Evolutionary conservation across 345 rosid species (phyloP), one percentile per base, ranked within the genome.

Genomic region (Hibiscus trionum): DNA sequence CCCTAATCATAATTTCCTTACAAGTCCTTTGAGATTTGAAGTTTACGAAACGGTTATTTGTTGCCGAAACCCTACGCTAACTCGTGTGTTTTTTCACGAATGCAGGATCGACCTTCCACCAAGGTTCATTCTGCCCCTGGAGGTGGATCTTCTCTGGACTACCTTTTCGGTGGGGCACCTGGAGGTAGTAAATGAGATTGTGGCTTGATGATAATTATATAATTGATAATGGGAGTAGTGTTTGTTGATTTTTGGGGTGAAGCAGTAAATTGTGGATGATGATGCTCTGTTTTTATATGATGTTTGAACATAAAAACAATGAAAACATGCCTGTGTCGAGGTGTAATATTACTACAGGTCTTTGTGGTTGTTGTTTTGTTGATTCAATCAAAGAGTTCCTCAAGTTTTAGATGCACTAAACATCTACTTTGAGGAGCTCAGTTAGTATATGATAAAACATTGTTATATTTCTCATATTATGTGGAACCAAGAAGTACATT

Each of bases 41-140:
- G 53, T 46, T 66, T 66, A 44, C 0, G 17, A 31, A 8, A 46
- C 1, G 31, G 11, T 65, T 42, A 11, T 50, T 47, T 15, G 8
- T 27, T 4, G 0, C 5, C 55, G 14, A 69, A 55, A 3, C 21
- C 17, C 11, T 29, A 0, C 5, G 3, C 7, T 11, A 69, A 53
- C 27, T 27, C 5, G 11, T 72, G 19, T 50, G 0, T 17, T 71
- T 39, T 47, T 66, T 27, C n/a, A 9, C 46, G 66, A 33, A 24
- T 67, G 66, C 82, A 83, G 86, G 84, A 83, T 67, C 86, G 86
- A 4, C 82, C 84, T 26, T 83, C 86, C 37, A 83, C 86, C 62
- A 83, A 81, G 82, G 86, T 83, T 62, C 86, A 81, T 66, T 77
- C 86, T 44, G 84, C 86, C 47, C 82, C 86, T 17, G 86, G 86